Evolutionary conservation across 139 green algal species (phyloP).

Genomic region (Closterium sp.): DNA sequence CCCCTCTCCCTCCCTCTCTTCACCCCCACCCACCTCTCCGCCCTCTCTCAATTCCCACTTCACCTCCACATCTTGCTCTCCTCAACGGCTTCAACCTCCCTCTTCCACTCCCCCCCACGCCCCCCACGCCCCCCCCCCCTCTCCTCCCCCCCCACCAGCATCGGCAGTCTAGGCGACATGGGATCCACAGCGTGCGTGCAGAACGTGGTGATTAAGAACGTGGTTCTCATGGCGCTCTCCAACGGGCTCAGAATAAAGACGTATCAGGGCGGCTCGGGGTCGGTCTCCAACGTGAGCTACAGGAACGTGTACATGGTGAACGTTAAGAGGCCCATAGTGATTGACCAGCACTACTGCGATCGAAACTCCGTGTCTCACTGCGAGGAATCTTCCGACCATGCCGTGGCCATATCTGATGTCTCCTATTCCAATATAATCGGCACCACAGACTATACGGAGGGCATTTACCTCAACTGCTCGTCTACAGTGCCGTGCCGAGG

Average conservation of each 20-base stretch:
- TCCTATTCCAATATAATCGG: not conserved
- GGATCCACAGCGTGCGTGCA: not conserved
- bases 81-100: no score
- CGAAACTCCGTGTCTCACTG: not conserved
- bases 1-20: not conserved
- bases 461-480: not conserved
- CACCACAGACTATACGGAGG: not conserved
- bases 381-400: not conserved
- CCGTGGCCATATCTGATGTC: not conserved
- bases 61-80: no score
- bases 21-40: no score
- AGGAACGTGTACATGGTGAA: not conserved
- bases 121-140: no score
- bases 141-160: not conserved
- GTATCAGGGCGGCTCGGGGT: not conserved
- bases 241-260: not conserved
- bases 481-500: not conserved
- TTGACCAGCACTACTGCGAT: not conserved
- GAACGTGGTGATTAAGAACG: not conserved
- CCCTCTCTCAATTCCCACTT: no score
- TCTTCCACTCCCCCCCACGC: not conserved
- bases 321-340: not conserved
- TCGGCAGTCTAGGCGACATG: not conserved
- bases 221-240: not conserved
- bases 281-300: not conserved